phyloP scores from a whole-genome alignment of 1,284 basidiomycete species.

The Heimioporus punctisporus region DNA sequence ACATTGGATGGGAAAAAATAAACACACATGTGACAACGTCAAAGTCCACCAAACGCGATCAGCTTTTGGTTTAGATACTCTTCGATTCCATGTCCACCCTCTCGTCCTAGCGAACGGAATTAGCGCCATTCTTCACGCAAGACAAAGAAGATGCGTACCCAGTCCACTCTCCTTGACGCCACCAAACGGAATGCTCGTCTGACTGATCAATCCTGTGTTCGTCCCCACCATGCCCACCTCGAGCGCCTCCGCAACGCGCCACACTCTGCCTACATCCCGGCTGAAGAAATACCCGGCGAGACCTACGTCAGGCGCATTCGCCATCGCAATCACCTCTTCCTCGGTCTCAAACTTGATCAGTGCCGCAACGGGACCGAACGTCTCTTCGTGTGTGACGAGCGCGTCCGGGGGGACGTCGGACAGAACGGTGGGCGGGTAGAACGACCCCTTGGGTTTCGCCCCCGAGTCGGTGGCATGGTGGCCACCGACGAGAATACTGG shows the following conservation, averaged over 20 bases:
- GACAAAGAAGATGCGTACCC: slow-evolving; percentile 38
- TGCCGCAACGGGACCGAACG: slow-evolving; percentile 86
- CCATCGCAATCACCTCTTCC: slow-evolving; percentile 86
- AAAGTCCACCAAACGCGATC: slow-evolving; percentile 75
- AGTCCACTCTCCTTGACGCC: slow-evolving; percentile 90
- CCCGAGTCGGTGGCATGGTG: slow-evolving; percentile 49
- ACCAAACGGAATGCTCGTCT: slow-evolving; percentile 90
- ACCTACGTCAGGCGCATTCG: slow-evolving; percentile 87
- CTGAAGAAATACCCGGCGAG: slow-evolving; percentile 96
- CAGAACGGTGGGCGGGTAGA: slow-evolving; percentile 90
- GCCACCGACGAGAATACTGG: slow-evolving; percentile 89
- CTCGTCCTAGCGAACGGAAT: slow-evolving; percentile 48
- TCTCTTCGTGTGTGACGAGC: slow-evolving; percentile 76
- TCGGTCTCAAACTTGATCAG: slow-evolving; percentile 90
- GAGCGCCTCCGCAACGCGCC: slow-evolving; percentile 97
- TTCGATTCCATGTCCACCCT: slow-evolving; percentile 81
- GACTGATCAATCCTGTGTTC: slow-evolving; percentile 85
- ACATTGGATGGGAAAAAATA: too few species aligned
- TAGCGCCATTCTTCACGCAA: background rate
- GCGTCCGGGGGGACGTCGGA: slow-evolving; percentile 80
- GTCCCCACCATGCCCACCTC: slow-evolving; percentile 97
- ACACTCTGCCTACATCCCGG: slow-evolving; percentile 87
- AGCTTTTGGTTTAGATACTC: slow-evolving; percentile 86
- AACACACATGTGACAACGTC: slow-evolving; percentile 9
- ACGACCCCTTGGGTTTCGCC: slow-evolving; percentile 45